These are phyloP conservation scores for Fusarium sp. DNA, from an alignment of 2,329 filamentous ascomycete genomes.

Conservation along the genomic window DNA sequence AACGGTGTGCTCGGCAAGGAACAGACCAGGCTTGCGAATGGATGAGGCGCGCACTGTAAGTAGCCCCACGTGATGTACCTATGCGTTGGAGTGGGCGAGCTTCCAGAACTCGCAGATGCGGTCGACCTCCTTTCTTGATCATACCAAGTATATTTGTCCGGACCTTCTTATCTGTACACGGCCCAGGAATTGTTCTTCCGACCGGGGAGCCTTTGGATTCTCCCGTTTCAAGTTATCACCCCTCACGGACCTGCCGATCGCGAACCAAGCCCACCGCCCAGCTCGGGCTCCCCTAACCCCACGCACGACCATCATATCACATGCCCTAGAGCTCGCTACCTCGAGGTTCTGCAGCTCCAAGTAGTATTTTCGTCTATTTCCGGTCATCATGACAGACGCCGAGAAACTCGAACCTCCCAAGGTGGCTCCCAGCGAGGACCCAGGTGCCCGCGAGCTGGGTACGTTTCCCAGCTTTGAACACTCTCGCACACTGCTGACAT, in stretches of 20 bases:
- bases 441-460: constrained; percentile 72
- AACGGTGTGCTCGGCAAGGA: background rate
- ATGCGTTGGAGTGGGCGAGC: constrained; percentile 20
- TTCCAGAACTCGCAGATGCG: constrained; percentile 20
- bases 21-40: constrained; percentile 17
- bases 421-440: constrained; percentile 57
- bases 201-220: constrained; percentile 3
- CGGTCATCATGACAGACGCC: constrained; percentile 44
- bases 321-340: constrained; percentile 27
- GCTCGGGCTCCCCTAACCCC: constrained; percentile 28
- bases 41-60: constrained; percentile 31
- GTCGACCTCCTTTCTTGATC: constrained; percentile 34
- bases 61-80: constrained; percentile 43
- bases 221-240: constrained; percentile 10
- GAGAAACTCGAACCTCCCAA: constrained; percentile 49
- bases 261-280: constrained; percentile 17
- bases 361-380: constrained; percentile 9
- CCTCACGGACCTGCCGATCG: constrained; percentile 10
- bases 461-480: constrained; percentile 21
- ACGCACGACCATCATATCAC: constrained; percentile 36
- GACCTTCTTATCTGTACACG: constrained; percentile 8
- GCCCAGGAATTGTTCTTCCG: background rate
- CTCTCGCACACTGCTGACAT: constrained; percentile 39
- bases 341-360: constrained; percentile 4
- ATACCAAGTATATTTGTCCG: constrained; percentile 14